Evolutionary conservation across 257 asterid species (phyloP), one percentile per base, ranked within the genome.

Genomic region (Penstemon barbatus): DNA sequence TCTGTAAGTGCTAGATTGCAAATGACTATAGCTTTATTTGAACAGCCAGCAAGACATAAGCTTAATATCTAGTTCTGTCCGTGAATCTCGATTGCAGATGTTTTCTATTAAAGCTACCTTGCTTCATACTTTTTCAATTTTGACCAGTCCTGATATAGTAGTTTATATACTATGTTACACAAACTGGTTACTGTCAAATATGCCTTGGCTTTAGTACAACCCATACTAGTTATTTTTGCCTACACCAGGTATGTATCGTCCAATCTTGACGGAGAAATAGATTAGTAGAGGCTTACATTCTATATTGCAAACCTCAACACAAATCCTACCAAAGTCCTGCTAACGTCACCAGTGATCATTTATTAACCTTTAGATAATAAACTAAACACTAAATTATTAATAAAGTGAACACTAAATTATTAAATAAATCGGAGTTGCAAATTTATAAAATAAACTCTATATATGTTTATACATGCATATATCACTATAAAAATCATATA

Each of bases 1-100:
- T 72, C 15, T 58, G 33, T 67, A 69, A 56, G 67, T 65, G 71
- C 63, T 40, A 66, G 68, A 72, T 46, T 71, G 64, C 66, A 40
- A 15, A 62, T 61, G 56, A 53, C 49, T 63, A 44, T 39, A 52
- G 61, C 33, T 61, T 37, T 61, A 67, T 12, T 51, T 19, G 38
- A 69, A 42, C 8, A 44, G 39, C 45, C 8, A 44, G 39, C 45
- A 64, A 66, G 54, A 68, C 55, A 63, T 63, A 59, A 43, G 46
- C 12, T 11, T 18, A 25, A 43, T 46, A 8, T 56, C 44, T 50
- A 36, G n/a, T 68, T 69, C 50, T 44, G 42, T 54, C 63, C 33
- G 64, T 52, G 39, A 48, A 25, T 46, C 41, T 56, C 65, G 10
- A 42, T 4, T 51, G 50, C 70, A 68, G 57, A 57, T 37, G 58